Conservation (phyloP, 805 yeast species). For the Kuraishia hungarica region DNA sequence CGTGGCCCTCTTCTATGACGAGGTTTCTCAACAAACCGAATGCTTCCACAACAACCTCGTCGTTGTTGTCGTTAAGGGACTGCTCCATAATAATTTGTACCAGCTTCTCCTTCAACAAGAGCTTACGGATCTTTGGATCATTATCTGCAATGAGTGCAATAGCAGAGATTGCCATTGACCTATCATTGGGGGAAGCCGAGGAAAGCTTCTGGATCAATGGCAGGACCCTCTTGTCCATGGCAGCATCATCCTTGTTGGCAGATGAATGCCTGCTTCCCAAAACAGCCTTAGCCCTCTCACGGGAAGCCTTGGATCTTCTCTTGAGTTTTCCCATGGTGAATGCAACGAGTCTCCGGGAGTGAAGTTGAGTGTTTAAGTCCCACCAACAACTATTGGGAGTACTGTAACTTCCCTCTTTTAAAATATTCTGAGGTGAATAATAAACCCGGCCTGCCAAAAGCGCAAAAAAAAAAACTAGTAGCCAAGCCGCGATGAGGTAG, state of each 20-base stretch:
- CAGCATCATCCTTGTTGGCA: not conserved
- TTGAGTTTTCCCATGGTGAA: constrained; percentile 63
- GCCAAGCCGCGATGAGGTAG: not conserved
- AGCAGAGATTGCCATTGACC: constrained; percentile 69
- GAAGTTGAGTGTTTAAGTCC: too few species aligned
- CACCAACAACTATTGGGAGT: too few species aligned
- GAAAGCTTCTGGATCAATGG: constrained; percentile 63
- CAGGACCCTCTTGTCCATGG: constrained; percentile 38
- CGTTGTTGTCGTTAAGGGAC: constrained; percentile 55
- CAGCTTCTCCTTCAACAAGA: constrained; percentile 64
- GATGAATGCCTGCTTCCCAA: not conserved
- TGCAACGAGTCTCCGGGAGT: too few species aligned
- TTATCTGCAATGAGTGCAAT: constrained; percentile 59
- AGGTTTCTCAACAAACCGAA: constrained; percentile 76
- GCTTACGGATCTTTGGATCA: constrained; percentile 51
- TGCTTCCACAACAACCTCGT: constrained; percentile 73
- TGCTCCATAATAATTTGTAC: constrained; percentile 56
- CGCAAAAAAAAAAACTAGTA: not conserved
- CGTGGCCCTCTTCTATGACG: constrained; percentile 83
- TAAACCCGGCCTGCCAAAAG: not conserved
- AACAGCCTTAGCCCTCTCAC: constrained; percentile 10
- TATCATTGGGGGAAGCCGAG: constrained; percentile 59
- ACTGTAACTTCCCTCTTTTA: too few species aligned
- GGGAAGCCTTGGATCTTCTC: constrained; percentile 49
- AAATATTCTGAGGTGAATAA: too few species aligned